These are phyloP conservation scores for Pyrus hybrid DNA, from an alignment of 331 rosid species.

Conservation along the genomic window DNA sequence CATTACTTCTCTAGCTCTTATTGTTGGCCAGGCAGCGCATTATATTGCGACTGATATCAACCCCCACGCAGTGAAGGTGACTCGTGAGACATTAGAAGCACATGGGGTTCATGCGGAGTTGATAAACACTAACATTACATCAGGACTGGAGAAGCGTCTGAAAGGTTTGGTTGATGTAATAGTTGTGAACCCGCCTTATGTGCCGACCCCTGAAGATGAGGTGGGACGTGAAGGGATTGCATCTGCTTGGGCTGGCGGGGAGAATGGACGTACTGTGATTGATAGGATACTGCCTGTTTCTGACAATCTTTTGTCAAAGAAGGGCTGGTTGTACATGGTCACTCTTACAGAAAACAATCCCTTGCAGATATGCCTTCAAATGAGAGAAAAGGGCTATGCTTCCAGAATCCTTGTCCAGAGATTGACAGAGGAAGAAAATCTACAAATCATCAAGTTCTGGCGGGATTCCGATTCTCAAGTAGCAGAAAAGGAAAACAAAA, in stretches of 20 bases:
- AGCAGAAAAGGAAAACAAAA: conserved; percentile 23
- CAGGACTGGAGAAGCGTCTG: conserved; percentile 70
- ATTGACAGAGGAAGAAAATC: conserved; percentile 87
- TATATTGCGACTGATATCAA: conserved; percentile 85
- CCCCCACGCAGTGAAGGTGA: conserved; percentile 61
- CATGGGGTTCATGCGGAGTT: conserved; percentile 86
- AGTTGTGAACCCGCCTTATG: conserved; percentile 95
- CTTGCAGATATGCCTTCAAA: conserved; percentile 58
- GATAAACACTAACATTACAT: conserved; percentile 60
- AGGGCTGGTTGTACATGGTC: conserved; percentile 91
- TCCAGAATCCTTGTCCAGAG: conserved; percentile 76
- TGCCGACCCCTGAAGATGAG: conserved; percentile 92
- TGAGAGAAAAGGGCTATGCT: conserved; percentile 78
- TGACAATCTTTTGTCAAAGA: conserved; percentile 64
- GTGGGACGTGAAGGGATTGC: conserved; percentile 74
- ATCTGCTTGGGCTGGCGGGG: conserved; percentile 96
- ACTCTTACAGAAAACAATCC: conserved; percentile 78
- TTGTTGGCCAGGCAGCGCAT: conserved; percentile 52
- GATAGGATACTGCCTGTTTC: conserved; percentile 71
- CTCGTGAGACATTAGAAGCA: conserved; percentile 65
- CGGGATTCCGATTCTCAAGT: conserved; percentile 35
- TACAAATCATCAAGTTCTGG: conserved; percentile 94
- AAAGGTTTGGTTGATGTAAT: conserved; percentile 73
- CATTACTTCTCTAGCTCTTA: conserved; percentile 84
- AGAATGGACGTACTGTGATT: conserved; percentile 76